These are phyloP conservation scores for Beauveria pseudobassiana DNA, from an alignment of 2,329 filamentous ascomycete genomes.

Conservation along the genomic window DNA sequence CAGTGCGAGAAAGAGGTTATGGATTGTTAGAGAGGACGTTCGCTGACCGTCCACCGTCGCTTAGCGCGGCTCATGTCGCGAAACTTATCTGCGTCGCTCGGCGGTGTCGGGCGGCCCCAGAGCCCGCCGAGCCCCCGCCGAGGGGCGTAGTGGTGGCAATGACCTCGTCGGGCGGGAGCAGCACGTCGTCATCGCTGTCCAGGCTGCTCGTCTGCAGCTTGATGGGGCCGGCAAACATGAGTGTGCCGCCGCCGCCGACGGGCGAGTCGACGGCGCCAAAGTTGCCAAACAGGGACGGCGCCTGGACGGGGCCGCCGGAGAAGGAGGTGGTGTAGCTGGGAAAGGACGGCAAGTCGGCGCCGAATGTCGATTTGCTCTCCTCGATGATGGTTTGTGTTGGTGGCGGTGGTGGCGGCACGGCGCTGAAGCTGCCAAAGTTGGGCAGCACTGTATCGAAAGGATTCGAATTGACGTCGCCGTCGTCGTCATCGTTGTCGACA, in stretches of 20 bases:
- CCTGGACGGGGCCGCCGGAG: conserved; percentile 1
- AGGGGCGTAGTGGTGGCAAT: conserved; percentile 27
- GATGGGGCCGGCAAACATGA: conserved; percentile 28
- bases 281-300: not conserved
- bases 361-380: not conserved
- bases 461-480: not conserved
- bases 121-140: conserved; percentile 34
- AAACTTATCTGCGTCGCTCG: conserved; percentile 37
- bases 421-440: conserved; percentile 8
- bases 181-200: conserved; percentile 21
- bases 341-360: not conserved
- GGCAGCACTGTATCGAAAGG: conserved; percentile 4
- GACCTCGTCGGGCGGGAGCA: conserved; percentile 22
- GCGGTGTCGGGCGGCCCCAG: conserved; percentile 37
- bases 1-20: not conserved
- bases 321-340: conserved; percentile 1
- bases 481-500: not conserved
- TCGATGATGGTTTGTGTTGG: not conserved
- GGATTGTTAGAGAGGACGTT: conserved; percentile 22
- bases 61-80: conserved; percentile 41
- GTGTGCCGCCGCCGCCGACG: conserved; percentile 2
- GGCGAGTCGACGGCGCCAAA: not conserved
- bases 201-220: conserved; percentile 26
- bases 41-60: conserved; percentile 49
- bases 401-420: not conserved